Evolutionary conservation across 2,329 filamentous ascomycete species (phyloP).

Genomic region (Akanthomyces uredinophilus): DNA sequence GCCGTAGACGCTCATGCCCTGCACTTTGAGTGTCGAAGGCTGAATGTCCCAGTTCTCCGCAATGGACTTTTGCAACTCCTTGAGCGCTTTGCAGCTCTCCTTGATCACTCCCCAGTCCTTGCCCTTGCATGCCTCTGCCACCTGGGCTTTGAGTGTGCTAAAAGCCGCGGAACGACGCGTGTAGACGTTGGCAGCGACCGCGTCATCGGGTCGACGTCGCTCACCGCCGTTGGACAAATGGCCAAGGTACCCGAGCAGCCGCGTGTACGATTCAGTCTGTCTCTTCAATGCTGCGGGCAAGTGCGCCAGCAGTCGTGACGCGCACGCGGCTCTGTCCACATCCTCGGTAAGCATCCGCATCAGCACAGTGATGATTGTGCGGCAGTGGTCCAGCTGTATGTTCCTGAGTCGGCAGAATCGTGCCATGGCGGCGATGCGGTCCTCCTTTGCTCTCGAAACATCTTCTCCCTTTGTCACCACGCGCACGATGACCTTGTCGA

Average conservation of each 20-base stretch:
- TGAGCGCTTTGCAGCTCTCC: not conserved
- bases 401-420: conserved; percentile 18
- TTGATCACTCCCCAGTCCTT: conserved; percentile 15
- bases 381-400: conserved; percentile 19
- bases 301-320: conserved; percentile 13
- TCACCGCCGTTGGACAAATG: conserved; percentile 16
- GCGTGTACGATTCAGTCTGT: conserved; percentile 16
- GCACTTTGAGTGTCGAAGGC: not conserved
- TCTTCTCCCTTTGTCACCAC: conserved; percentile 18
- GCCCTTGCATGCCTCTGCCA: conserved; percentile 10
- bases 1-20: not conserved
- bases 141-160: conserved; percentile 14
- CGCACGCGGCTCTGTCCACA: conserved; percentile 7
- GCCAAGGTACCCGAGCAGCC: conserved; percentile 15
- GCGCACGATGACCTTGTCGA: conserved; percentile 18
- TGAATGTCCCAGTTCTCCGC: not conserved
- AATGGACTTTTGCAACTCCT: conserved; percentile 1
- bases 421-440: conserved; percentile 15
- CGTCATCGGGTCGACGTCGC: conserved; percentile 6
- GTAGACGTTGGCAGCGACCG: conserved; percentile 16
- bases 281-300: conserved; percentile 14
- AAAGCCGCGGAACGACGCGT: conserved; percentile 19
- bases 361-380: conserved; percentile 18
- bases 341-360: conserved; percentile 16
- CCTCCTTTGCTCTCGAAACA: conserved; percentile 9